Percentiles rank a stretch among this genome's conserved stretches.
Evolutionary conservation across 2,329 filamentous ascomycete genomes (phyloP).

Genomic region (Penicillium sp.): DNA sequence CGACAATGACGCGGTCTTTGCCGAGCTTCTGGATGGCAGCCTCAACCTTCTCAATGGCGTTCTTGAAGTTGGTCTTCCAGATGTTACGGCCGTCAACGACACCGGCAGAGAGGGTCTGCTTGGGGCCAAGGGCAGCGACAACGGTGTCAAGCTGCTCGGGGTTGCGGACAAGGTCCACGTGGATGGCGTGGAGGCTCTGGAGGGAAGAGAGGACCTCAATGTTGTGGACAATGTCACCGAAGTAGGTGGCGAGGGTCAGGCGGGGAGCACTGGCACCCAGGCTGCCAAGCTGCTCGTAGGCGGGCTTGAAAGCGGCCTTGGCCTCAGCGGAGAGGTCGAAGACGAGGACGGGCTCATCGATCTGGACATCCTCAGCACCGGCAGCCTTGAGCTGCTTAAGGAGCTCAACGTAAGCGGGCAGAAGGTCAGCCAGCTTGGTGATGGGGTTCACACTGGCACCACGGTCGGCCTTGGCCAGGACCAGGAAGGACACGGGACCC

Average conservation of each 20-base stretch:
- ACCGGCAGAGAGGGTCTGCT: slow-evolving; percentile 90
- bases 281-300: slow-evolving; percentile 78
- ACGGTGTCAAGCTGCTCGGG: slow-evolving; percentile 94
- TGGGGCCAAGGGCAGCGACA: slow-evolving; percentile 75
- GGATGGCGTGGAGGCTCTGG: slow-evolving; percentile 75
- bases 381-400: slow-evolving; percentile 91
- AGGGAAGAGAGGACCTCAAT: slow-evolving; percentile 79
- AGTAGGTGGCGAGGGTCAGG: slow-evolving; percentile 93
- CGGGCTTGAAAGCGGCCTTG: slow-evolving; percentile 97
- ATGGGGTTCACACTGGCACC: slow-evolving; percentile 90
- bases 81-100: slow-evolving; percentile 99
- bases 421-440: slow-evolving; percentile 85
- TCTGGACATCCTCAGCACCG: slow-evolving; percentile 95
- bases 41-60: slow-evolving; percentile 88
- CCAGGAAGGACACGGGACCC: slow-evolving; percentile 95
- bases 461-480: slow-evolving; percentile 97
- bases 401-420: slow-evolving; percentile 93
- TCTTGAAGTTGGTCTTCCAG: slow-evolving; percentile 99
- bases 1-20: slow-evolving; percentile 95
- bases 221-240: slow-evolving; percentile 99
- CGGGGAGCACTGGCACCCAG: slow-evolving; percentile 81
- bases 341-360: slow-evolving; percentile 96
- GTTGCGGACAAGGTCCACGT: slow-evolving; percentile 96
- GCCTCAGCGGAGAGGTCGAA: slow-evolving; percentile 86
- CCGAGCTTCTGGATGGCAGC: slow-evolving; percentile 90